Percentiles rank a stretch among this genome's conserved stretches.
Conservation (phyloP, 2,329 filamentous ascomycete species). For the Triangularia setosa region DNA sequence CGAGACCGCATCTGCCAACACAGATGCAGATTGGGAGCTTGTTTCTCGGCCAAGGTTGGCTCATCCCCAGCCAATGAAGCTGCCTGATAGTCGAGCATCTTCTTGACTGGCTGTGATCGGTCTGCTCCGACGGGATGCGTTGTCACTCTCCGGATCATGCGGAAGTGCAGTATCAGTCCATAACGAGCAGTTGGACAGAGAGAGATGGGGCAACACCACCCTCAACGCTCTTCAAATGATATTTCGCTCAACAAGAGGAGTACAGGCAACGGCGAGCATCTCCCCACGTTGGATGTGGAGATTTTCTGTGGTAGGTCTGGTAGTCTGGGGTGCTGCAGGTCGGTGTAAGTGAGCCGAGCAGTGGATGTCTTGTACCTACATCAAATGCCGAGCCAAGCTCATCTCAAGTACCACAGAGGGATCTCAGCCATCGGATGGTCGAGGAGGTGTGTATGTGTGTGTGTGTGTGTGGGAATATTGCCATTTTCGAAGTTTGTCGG, state of each 20-base stretch:
- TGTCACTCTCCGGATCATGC: constrained; percentile 28
- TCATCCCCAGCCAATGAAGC: constrained; percentile 16
- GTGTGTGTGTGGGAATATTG: not conserved
- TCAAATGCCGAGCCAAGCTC: constrained; percentile 3
- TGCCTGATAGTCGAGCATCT: constrained; percentile 5
- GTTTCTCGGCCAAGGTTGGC: constrained; percentile 10
- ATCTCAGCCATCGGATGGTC: not conserved
- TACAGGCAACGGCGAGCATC: not conserved
- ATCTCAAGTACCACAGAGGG: not conserved
- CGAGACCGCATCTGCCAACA: constrained; percentile 19
- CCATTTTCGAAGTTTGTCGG: not conserved
- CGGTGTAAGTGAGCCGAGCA: constrained; percentile 6
- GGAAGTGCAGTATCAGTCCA: not conserved
- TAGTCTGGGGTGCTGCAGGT: not conserved
- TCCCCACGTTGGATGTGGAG: not conserved
- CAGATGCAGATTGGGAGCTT: constrained; percentile 2
- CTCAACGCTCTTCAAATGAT: not conserved
- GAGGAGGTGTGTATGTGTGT: not conserved
- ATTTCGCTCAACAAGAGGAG: not conserved
- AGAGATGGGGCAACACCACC: not conserved
- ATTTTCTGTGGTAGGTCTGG: not conserved
- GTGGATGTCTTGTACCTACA: not conserved
- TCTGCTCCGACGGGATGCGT: constrained; percentile 24
- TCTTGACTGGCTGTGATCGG: constrained; percentile 16
- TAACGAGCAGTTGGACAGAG: not conserved